Percentiles rank a stretch among this genome's conserved stretches.
Evolutionary conservation across 352 stramenopile species (phyloP).

Genomic region (Thalassiosira hispida): DNA sequence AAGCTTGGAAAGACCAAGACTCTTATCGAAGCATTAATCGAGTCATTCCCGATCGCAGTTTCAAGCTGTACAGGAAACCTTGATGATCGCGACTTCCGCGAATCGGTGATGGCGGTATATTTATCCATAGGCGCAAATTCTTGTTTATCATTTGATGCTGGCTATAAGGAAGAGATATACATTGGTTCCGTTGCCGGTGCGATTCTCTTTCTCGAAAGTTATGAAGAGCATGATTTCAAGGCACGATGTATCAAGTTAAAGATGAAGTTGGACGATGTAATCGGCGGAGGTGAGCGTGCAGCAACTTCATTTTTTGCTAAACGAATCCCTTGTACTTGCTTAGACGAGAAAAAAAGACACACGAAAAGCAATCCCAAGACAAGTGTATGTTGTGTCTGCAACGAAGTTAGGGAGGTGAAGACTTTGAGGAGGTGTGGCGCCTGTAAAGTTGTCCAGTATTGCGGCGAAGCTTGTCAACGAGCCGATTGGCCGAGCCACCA

Average conservation of each 20-base stretch:
- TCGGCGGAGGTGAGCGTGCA: slow-evolving; percentile 3
- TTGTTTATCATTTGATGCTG: slow-evolving; percentile 2
- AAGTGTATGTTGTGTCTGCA: not conserved
- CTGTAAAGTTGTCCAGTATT: slow-evolving; percentile 5
- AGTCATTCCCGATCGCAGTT: not conserved
- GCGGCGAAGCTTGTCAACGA: not conserved
- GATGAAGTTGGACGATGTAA: slow-evolving; percentile 6
- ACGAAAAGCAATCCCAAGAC: not conserved
- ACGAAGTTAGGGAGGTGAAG: not conserved
- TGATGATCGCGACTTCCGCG: not conserved
- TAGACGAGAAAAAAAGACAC: not conserved
- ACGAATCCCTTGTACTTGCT: not conserved
- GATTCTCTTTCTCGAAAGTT: not conserved
- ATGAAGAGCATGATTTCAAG: not conserved
- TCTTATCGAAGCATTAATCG: not conserved
- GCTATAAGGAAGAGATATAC: not conserved
- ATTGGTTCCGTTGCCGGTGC: not conserved
- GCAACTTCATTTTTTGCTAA: not conserved
- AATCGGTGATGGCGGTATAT: not conserved
- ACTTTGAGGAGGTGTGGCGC: slow-evolving; percentile 1
- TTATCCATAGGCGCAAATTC: not conserved
- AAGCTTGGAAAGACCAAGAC: not conserved
- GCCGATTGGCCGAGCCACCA: slow-evolving; percentile 11
- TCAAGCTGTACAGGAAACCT: not conserved
- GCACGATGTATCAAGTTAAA: not conserved